Percentiles rank a stretch among this genome's conserved stretches.
phyloP scores from a whole-genome alignment of 345 rosid genomes.

The Hypericum perforatum region DNA sequence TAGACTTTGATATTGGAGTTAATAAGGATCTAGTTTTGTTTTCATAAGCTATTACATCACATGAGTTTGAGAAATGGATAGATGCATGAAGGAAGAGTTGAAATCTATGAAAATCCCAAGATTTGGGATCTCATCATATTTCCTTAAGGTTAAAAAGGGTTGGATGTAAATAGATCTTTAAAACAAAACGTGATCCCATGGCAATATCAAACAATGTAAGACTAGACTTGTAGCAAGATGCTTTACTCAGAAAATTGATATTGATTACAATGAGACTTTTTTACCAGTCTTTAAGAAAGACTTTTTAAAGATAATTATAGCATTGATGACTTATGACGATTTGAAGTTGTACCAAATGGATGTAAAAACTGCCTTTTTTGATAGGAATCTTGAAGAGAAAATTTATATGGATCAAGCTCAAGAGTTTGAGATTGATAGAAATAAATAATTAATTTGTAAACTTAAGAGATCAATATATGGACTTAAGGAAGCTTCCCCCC shows the following conservation, averaged over 20 bases:
- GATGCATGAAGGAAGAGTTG: constrained; percentile 1
- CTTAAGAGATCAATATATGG: constrained; percentile 4
- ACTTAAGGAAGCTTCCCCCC: background rate
- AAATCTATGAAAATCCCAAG: background rate
- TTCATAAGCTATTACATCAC: background rate
- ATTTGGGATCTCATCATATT: background rate
- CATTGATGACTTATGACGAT: background rate
- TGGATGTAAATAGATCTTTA: background rate
- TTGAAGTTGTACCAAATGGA: background rate
- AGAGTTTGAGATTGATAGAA: background rate
- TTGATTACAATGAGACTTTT: constrained; percentile 6
- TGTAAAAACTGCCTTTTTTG: no score
- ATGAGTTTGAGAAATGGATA: background rate
- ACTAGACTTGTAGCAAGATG: constrained; percentile 4
- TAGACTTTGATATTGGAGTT: background rate
- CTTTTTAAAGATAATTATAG: constrained; percentile 2
- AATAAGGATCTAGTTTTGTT: background rate
- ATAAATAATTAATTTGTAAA: background rate
- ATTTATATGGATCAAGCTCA: background rate
- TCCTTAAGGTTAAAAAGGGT: no score
- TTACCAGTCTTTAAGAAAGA: constrained; percentile 2
- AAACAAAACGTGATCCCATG: background rate
- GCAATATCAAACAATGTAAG: background rate
- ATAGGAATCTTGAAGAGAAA: background rate
- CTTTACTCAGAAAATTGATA: background rate